Evolutionary conservation across 352 stramenopile species (phyloP).

Genomic region (Globisporangium solare): DNA sequence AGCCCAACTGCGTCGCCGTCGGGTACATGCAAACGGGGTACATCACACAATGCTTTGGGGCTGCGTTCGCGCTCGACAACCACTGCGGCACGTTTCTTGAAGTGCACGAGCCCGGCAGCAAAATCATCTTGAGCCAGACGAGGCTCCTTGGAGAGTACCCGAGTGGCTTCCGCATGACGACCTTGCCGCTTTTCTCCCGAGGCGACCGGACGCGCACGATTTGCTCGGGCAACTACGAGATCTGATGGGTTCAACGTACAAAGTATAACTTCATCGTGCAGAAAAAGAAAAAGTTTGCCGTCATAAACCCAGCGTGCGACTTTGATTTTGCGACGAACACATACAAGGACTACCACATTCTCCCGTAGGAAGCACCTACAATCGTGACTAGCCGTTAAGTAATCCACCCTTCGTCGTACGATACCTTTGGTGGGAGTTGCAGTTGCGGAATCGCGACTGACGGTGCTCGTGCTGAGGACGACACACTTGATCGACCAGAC

Average conservation of each 20-base stretch:
- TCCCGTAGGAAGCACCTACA: neutral
- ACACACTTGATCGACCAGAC: too few relatives aligned
- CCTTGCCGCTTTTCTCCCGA: constrained; percentile 61
- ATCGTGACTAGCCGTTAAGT: constrained; percentile 7
- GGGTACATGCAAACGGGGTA: constrained; percentile 79
- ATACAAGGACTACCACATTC: constrained; percentile 68
- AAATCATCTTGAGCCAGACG: constrained; percentile 72
- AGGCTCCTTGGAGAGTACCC: constrained; percentile 64
- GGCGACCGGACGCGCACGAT: constrained; percentile 59
- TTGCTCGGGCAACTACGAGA: constrained; percentile 71
- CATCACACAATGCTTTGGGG: constrained; percentile 67
- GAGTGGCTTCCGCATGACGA: constrained; percentile 72
- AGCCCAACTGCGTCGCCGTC: constrained; percentile 62
- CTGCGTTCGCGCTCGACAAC: constrained; percentile 54
- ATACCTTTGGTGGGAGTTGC: constrained; percentile 9
- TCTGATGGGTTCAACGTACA: constrained; percentile 87
- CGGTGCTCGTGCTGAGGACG: neutral
- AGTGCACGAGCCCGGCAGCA: constrained; percentile 58
- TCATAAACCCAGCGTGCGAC: constrained; percentile 61
- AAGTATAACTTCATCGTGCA: constrained; percentile 80
- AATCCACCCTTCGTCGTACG: constrained; percentile 35
- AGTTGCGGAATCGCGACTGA: neutral
- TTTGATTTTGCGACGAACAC: constrained; percentile 77
- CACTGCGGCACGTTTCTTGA: constrained; percentile 86
- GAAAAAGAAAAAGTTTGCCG: constrained; percentile 69